Base-by-base conservation (phyloP, 352 stramenopile genomes). In the Labyrinthula sp. region DNA sequence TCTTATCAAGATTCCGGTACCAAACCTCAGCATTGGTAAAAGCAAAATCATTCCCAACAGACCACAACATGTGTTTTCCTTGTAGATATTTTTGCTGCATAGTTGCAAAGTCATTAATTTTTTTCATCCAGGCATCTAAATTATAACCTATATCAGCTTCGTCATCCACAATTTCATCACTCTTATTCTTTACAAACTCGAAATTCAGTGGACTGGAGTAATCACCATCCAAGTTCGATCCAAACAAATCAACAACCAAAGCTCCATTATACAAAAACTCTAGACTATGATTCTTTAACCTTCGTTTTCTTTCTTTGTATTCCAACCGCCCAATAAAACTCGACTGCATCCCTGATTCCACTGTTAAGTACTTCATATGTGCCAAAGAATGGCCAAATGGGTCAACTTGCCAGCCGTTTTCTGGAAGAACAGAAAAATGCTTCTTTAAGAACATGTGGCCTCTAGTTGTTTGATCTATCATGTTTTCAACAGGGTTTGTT, bases 321-420 rank as follows among this genome's bases (percentile, higher is more conserved):
- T 97, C 84, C 29, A 95, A 95, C 31, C 89, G 77, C 4, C 82
- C 88, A 63, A 94, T 94, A 60, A 92, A 96, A 0, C 95, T 59
- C 9, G 81, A 81, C 40, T 95, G 77, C 54, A 96, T 95, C 30
- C 84, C 86, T 14, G 89, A 69, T 21, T 76, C 72, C 3, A 68
- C 62, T 0, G 75, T 86, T 20, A 96, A 58, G 17, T 93, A 35
- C 43, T 35, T 45, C 3, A 35, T 25, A 21, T 52, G 43, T 10
- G 43, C 35, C 22, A 34, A 35, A 12, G 43, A 25, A 17, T 52
- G 43, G 6, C 43, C 43, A 15, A 52, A 97, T 14, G 89, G 89
- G 67, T 98, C 89, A 47, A 96, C 89, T 59, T 95, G 83, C 87
- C 87, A 97, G 10, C 77, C 82, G 22, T 93, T 89, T n/a, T 67